A percentile compares a stretch with the other conserved stretches of the same genome.
Evolutionary conservation across 345 rosid genomes (phyloP).

Genomic region (Hevea brasiliensis): DNA sequence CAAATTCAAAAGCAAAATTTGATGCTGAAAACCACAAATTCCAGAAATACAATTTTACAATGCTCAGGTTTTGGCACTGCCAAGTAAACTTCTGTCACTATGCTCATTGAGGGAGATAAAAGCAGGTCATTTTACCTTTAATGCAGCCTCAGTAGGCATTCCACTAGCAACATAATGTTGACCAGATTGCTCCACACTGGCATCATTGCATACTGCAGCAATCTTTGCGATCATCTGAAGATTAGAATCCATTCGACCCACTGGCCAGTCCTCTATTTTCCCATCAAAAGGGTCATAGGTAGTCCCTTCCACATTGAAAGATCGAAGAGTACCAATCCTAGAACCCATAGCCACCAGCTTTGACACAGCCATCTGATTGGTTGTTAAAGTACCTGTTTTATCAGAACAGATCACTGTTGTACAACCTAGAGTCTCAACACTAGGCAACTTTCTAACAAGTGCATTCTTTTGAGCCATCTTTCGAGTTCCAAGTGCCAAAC

Average conservation of each 20-base stretch:
- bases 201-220: slow-evolving; percentile 89
- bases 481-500: slow-evolving; percentile 89
- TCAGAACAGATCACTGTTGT: slow-evolving; percentile 93
- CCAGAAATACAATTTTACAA: neutral
- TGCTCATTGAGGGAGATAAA: neutral
- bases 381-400: slow-evolving; percentile 91
- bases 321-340: slow-evolving; percentile 57
- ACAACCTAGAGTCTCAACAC: slow-evolving; percentile 96
- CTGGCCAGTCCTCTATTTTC: slow-evolving; percentile 66
- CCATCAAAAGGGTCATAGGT: slow-evolving; percentile 85
- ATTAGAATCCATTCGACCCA: slow-evolving; percentile 73
- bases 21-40: neutral
- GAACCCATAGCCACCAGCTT: slow-evolving; percentile 86
- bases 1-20: neutral
- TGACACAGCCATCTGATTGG: slow-evolving; percentile 89
- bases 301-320: slow-evolving; percentile 83
- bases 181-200: slow-evolving; percentile 69
- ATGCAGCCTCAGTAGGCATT: slow-evolving; percentile 95
- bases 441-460: slow-evolving; percentile 85
- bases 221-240: slow-evolving; percentile 88
- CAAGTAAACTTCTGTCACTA: neutral
- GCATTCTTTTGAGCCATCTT: slow-evolving; percentile 99
- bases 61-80: neutral
- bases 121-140: slow-evolving; percentile 56
- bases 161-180: slow-evolving; percentile 65